These are phyloP conservation scores for Zygosaccharomyces lentus DNA, from an alignment of 805 yeast genomes.

Conservation along the genomic window DNA sequence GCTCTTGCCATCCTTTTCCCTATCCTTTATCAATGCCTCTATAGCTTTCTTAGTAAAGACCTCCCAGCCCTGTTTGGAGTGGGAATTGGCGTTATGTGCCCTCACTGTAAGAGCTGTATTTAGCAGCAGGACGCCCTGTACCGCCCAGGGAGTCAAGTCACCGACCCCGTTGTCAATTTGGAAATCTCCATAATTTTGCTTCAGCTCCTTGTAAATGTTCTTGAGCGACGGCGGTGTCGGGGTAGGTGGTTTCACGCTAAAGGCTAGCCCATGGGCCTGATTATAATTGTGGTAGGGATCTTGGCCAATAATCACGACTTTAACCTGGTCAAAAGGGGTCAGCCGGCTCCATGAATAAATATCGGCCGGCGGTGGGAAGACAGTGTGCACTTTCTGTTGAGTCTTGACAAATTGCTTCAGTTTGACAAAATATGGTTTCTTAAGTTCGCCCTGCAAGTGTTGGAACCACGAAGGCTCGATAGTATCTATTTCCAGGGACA, in stretches of 20 bases:
- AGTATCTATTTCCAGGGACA: conserved; percentile 63
- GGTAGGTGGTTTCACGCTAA: conserved; percentile 81
- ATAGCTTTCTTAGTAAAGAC: conserved; percentile 74
- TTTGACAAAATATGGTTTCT: conserved; percentile 76
- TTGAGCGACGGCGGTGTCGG: conserved; percentile 82
- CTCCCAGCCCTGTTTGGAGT: conserved; percentile 91
- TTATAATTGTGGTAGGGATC: conserved; percentile 92
- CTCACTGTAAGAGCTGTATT: conserved; percentile 88
- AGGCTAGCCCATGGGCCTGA: conserved; percentile 97
- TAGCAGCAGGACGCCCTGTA: conserved; percentile 78
- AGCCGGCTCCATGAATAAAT: conserved; percentile 89
- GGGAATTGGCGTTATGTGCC: conserved; percentile 92
- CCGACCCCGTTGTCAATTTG: conserved; percentile 46
- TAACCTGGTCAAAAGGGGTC: conserved; percentile 70
- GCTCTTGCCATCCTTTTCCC: conserved; percentile 44
- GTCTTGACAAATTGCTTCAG: conserved; percentile 59
- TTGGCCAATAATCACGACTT: conserved; percentile 84
- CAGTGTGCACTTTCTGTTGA: conserved; percentile 44
- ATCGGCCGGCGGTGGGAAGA: conserved; percentile 75
- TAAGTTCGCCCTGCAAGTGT: conserved; percentile 61
- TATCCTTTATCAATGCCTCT: conserved; percentile 45
- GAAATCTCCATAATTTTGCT: conserved; percentile 71
- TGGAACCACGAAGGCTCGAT: conserved; percentile 78
- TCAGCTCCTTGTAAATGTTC: conserved; percentile 79
- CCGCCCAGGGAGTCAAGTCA: conserved; percentile 77